Conservation (phyloP, 208 protist genomes). For the Acanthamoeba triangularis region DNA sequence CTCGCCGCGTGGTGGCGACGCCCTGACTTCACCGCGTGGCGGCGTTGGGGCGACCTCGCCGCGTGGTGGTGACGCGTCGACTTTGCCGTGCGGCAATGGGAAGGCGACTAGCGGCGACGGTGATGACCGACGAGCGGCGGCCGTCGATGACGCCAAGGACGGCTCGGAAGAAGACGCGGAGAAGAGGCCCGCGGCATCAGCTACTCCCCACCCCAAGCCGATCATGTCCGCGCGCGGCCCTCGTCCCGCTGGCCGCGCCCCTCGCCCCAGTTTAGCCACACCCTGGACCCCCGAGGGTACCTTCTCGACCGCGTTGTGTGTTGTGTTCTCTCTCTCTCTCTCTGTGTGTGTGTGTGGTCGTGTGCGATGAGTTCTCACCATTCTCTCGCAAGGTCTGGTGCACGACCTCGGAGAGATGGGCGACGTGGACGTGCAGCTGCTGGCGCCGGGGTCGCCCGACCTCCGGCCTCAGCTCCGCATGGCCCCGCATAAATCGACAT, state of each 20-base stretch:
- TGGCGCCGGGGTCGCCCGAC: background rate
- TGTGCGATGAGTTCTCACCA: too few species aligned
- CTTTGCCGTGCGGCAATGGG: too few species aligned
- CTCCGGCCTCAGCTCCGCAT: background rate
- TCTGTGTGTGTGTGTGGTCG: too few species aligned
- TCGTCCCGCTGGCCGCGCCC: background rate
- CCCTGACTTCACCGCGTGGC: too few species aligned
- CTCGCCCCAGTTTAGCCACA: background rate
- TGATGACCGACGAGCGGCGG: background rate
- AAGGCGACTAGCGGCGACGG: background rate
- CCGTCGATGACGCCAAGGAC: background rate
- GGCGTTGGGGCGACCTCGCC: too few species aligned
- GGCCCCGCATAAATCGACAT: background rate
- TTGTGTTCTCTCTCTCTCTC: too few species aligned
- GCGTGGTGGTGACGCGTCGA: too few species aligned
- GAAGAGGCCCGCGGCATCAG: background rate
- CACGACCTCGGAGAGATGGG: slow-evolving; percentile 1
- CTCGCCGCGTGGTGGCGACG: too few species aligned
- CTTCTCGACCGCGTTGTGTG: background rate
- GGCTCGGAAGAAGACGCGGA: background rate
- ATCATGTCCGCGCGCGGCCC: background rate
- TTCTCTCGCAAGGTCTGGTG: background rate
- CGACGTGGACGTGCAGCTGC: slow-evolving; percentile 2
- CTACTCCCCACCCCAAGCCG: background rate
- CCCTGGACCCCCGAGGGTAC: slow-evolving; percentile 33